phyloP scores from a whole-genome alignment of 257 asterid species.

The Haberlea rhodopensis region DNA sequence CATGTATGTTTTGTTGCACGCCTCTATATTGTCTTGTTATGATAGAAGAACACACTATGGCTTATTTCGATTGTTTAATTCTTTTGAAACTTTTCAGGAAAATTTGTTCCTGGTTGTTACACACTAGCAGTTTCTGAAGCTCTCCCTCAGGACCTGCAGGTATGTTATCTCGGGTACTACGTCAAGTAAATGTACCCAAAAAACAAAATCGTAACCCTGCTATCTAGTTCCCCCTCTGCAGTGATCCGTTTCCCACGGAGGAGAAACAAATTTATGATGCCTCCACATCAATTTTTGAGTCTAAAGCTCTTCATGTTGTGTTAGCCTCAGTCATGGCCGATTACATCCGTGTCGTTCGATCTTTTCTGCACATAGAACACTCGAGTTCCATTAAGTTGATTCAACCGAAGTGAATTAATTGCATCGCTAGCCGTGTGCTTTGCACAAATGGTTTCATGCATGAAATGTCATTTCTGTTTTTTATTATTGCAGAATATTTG shows the following conservation, averaged over 20 bases:
- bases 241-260: too few species aligned
- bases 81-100: conserved; percentile 47
- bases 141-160: conserved; percentile 74
- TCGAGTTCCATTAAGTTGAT: too few species aligned
- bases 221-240: neutral
- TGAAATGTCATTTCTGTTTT: too few species aligned
- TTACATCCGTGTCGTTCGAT: too few species aligned
- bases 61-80: conserved; percentile 15
- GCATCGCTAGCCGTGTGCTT: too few species aligned
- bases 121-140: conserved; percentile 90
- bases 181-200: neutral
- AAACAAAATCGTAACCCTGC: neutral
- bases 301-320: too few species aligned
- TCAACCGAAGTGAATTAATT: too few species aligned
- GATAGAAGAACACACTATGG: neutral
- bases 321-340: too few species aligned
- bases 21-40: neutral
- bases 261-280: too few species aligned
- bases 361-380: too few species aligned
- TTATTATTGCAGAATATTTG: conserved; percentile 64
- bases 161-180: conserved; percentile 12
- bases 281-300: too few species aligned
- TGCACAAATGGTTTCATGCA: too few species aligned
- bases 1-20: neutral
- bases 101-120: conserved; percentile 86